phyloP scores from a whole-genome alignment of 306 rosid species.

The Prunus dulcis region DNA sequence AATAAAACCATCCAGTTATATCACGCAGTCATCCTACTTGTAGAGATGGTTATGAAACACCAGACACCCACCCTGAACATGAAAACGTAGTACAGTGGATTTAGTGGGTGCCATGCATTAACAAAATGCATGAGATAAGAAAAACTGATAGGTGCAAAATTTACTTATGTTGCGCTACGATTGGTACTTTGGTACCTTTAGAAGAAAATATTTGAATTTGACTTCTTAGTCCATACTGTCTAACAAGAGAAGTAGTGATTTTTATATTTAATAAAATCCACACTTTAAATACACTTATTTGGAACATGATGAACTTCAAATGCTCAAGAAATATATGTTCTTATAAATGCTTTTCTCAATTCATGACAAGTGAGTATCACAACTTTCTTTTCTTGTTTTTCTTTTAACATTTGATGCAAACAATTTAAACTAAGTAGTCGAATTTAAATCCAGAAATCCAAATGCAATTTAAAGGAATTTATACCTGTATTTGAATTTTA shows the following conservation, averaged over 20 bases:
- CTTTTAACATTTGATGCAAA: neutral
- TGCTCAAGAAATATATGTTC: neutral
- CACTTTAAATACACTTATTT: neutral
- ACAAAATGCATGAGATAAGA: neutral
- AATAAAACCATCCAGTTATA: neutral
- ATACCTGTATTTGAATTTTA: slow-evolving; percentile 65
- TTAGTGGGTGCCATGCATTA: neutral
- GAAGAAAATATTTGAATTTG: neutral
- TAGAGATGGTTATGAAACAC: neutral
- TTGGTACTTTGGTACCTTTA: neutral
- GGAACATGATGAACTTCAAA: neutral
- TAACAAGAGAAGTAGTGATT: neutral
- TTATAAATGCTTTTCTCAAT: neutral
- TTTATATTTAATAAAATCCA: neutral
- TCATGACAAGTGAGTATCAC: neutral
- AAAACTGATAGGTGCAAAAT: neutral
- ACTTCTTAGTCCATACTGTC: neutral
- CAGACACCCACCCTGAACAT: neutral
- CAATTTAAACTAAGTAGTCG: neutral
- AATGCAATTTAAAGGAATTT: neutral
- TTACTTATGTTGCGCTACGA: neutral
- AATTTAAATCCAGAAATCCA: neutral
- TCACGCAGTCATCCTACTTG: neutral
- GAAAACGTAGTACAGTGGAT: neutral
- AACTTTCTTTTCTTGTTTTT: neutral